Percentiles rank a stretch among this genome's conserved stretches.
Conservation (phyloP, 345 rosid species). For the Lepidium didymum region DNA sequence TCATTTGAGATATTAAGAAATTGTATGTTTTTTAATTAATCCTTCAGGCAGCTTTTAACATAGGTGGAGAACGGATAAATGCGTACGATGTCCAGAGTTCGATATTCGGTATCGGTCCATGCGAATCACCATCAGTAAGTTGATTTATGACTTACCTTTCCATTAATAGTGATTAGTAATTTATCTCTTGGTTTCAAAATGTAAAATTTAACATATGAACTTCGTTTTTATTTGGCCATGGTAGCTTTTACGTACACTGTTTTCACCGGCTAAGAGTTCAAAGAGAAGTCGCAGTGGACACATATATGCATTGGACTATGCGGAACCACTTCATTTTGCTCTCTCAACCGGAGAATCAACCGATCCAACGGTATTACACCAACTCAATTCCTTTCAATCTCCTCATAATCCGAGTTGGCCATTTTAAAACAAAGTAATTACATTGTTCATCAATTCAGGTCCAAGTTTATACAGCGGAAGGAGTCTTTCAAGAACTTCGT, state of each 20-base stretch:
- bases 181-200: neutral
- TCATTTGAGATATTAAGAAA: neutral
- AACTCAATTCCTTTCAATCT: neutral
- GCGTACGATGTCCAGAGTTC: constrained; percentile 47
- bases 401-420: neutral
- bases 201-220: neutral
- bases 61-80: constrained; percentile 57
- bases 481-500: constrained; percentile 47
- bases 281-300: constrained; percentile 38
- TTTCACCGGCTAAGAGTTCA: constrained; percentile 54
- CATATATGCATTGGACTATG: constrained; percentile 53
- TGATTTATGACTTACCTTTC: neutral
- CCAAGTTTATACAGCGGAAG: constrained; percentile 46
- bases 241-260: constrained; percentile 58
- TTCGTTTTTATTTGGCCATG: neutral
- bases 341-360: constrained; percentile 54
- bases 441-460: constrained; percentile 30
- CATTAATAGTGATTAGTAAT: no score
- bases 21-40: neutral
- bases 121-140: constrained; percentile 45
- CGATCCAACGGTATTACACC: constrained; percentile 37
- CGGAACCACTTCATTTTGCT: constrained; percentile 72
- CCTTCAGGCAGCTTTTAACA: constrained; percentile 52
- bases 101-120: constrained; percentile 49
- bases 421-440: neutral